Evolutionary conservation across 768 basidiomycete genomes (phyloP).

Genomic region (Tremella yokohamensis): DNA sequence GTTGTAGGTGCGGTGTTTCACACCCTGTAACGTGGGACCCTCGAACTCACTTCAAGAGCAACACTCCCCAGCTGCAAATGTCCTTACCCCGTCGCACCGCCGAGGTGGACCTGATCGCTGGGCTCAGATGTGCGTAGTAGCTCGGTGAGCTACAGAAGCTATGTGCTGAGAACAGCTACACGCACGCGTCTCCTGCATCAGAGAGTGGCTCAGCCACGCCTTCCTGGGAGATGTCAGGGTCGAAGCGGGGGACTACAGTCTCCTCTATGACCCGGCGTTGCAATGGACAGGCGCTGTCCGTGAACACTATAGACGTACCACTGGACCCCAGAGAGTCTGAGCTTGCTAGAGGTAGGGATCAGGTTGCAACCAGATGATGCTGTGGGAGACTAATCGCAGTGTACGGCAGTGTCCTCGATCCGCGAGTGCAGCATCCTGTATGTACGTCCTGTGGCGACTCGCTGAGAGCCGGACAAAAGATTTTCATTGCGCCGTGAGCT

Average conservation of each 20-base stretch:
- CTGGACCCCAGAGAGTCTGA: background rate
- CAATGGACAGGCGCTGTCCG: no score
- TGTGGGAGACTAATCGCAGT: slow-evolving; percentile 11
- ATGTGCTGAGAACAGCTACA: background rate
- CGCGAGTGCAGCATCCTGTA: slow-evolving; percentile 4
- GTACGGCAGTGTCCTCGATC: slow-evolving; percentile 9
- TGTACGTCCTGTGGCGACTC: slow-evolving; percentile 1
- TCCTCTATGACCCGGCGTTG: no score
- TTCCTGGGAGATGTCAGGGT: no score
- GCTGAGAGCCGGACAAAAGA: slow-evolving; percentile 8
- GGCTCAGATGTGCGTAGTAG: slow-evolving; percentile 17
- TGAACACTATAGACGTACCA: background rate
- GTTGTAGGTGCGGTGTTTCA: slow-evolving; percentile 15
- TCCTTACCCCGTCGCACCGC: slow-evolving; percentile 9
- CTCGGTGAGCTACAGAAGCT: background rate
- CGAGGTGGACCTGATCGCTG: slow-evolving; percentile 16
- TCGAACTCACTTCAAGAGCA: background rate
- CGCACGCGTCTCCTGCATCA: background rate
- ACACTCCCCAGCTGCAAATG: background rate
- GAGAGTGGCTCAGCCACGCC: no score
- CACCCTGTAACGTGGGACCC: background rate
- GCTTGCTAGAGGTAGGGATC: background rate
- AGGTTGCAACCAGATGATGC: no score
- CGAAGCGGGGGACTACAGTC: no score
- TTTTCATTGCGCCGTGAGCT: slow-evolving; percentile 15